Conservation (phyloP, 148 eudicot species). For the Silene conica region DNA sequence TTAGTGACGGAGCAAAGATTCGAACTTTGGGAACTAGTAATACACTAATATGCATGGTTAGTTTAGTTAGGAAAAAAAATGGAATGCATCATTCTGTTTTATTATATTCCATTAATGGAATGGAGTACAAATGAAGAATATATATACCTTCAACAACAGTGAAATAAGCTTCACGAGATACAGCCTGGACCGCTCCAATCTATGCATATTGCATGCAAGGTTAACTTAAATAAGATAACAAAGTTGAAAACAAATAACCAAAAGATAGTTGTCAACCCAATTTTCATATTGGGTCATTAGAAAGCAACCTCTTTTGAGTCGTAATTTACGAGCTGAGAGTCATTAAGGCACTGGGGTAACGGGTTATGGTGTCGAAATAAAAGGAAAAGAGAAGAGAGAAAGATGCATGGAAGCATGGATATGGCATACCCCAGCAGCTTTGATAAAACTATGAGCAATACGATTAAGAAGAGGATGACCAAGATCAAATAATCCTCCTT, state of each 20-base stretch:
- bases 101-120: background rate
- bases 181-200: conserved; percentile 94
- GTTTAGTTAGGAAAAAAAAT: no score
- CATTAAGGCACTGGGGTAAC: background rate
- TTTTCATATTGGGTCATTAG: no score
- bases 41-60: no score
- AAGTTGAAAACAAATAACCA: no score
- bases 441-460: conserved; percentile 64
- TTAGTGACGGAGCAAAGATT: no score
- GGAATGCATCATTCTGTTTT: no score
- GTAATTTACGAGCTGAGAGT: background rate
- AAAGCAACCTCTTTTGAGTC: no score
- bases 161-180: conserved; percentile 79
- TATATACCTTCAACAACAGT: conserved; percentile 58
- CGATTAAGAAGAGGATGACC: conserved; percentile 96
- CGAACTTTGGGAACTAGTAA: no score
- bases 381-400: background rate
- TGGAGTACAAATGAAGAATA: background rate
- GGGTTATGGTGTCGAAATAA: no score
- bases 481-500: conserved; percentile 54
- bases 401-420: background rate
- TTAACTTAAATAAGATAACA: background rate
- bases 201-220: conserved; percentile 9
- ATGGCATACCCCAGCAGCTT: conserved; percentile 84
- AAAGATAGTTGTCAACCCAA: no score